Evolutionary conservation across 176 grass and related monocot species (phyloP).

Genomic region (Pharus latifolius): DNA sequence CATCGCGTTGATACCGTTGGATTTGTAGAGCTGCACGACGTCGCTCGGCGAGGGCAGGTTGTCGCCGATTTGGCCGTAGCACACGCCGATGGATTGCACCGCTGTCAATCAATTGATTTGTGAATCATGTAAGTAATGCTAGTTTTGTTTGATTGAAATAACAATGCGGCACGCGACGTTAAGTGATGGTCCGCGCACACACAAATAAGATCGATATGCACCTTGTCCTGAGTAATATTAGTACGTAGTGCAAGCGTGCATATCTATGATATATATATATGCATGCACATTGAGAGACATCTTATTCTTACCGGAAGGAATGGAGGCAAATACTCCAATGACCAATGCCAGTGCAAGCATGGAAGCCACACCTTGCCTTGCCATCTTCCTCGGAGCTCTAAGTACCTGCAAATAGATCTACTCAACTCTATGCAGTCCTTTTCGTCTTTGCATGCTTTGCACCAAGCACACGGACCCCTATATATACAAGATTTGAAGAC

Average conservation of each 20-base stretch:
- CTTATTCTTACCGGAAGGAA: slow-evolving; percentile 14
- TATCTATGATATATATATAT: background rate
- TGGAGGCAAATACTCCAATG: slow-evolving; percentile 10
- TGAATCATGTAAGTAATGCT: background rate
- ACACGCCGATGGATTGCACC: slow-evolving; percentile 50
- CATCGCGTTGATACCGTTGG: slow-evolving; percentile 37
- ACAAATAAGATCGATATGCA: background rate
- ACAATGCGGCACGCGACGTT: no score
- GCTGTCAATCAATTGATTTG: background rate
- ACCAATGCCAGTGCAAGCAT: slow-evolving; percentile 11
- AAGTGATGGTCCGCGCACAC: no score
- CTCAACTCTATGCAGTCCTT: background rate
- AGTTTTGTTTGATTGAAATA: no score
- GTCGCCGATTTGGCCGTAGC: slow-evolving; percentile 47
- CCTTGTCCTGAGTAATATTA: background rate
- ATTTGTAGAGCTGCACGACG: slow-evolving; percentile 44
- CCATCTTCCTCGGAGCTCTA: background rate
- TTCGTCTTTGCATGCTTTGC: background rate
- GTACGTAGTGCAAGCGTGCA: background rate
- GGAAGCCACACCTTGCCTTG: background rate
- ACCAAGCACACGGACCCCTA: background rate
- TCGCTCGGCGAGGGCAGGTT: slow-evolving; percentile 37
- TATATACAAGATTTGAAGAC: background rate
- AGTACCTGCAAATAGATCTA: background rate
- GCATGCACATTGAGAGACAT: background rate